Base-by-base conservation (phyloP, 352 stramenopile genomes). In the Ophiocytium majus region DNA sequence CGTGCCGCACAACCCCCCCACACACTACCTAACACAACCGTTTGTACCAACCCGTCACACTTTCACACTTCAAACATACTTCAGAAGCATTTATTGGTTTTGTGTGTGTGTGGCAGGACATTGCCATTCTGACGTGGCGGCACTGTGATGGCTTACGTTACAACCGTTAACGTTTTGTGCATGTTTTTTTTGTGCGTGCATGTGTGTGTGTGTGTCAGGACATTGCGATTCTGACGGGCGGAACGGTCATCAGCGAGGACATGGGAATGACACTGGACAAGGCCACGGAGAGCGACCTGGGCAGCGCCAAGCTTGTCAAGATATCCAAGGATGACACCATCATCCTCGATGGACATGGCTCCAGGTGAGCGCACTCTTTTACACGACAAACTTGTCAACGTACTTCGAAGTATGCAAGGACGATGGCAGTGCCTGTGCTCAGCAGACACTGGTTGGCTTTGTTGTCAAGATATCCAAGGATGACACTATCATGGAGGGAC, bases 281-380 rank as follows among this genome's bases (percentile, higher is more conserved):
- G 79, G 95, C 95, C 50, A 98, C 93, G 37, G 91, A 92, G 1
- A 95, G 98, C 76, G 97, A 99, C 90, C 93, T 99, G 76, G 98
- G 96, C 64, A 93, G 91, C 74, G 93, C 92, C 89, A 97, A 98
- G 92, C 98, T 97, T 89, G 93, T 84, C 82, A 98, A 95, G 36
- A 89, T 99, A 83, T 98, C 96, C 82, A 99, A 99, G 93, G 98
- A 99, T 91, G 97, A 99, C 91, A 99, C 97, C 31, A 93, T 99
- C 63, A 93, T 99, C 85, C 91, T 99, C 49, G 95, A 99, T 91
- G 98, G 97, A 80, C 92, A 92, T 5, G 97, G 97, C 57, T 90
- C 96, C 1, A 92, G 71, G 71, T 79, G 49, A 96, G 1, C 91
- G 84, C n/a, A 66, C 57, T 66, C 19, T 66, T 28, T 28, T 66